Evolutionary conservation across 768 basidiomycete genomes (phyloP).

Genomic region (Mycena haematopus): DNA sequence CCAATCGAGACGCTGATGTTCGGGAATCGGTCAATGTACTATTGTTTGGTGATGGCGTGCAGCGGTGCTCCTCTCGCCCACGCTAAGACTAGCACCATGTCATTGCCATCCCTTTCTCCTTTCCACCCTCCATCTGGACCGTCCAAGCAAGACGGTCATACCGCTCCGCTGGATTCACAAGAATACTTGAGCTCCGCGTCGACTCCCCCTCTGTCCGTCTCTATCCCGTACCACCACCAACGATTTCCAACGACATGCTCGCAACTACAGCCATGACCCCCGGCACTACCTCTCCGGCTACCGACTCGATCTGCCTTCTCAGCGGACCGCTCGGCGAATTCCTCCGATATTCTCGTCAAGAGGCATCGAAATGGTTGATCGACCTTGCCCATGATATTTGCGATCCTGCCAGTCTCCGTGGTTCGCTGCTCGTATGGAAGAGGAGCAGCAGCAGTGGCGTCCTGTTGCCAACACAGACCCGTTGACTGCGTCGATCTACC

Average conservation of each 20-base stretch:
- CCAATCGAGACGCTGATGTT: too few relatives aligned
- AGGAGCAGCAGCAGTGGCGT: not conserved
- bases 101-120: too few relatives aligned
- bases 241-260: slow-evolving; percentile 8
- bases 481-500: slow-evolving; percentile 1
- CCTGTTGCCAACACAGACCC: slow-evolving; percentile 6
- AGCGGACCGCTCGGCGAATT: slow-evolving; percentile 4
- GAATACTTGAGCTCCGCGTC: slow-evolving; percentile 5
- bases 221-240: slow-evolving; percentile 9
- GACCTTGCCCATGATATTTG: slow-evolving; percentile 7
- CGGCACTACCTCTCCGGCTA: not conserved
- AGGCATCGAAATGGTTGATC: slow-evolving; percentile 6
- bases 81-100: too few relatives aligned
- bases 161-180: slow-evolving; percentile 2
- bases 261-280: slow-evolving; percentile 12
- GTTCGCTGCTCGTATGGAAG: slow-evolving; percentile 2
- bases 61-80: too few relatives aligned
- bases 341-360: not conserved
- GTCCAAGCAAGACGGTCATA: slow-evolving; percentile 10
- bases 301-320: slow-evolving; percentile 4
- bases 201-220: slow-evolving; percentile 5
- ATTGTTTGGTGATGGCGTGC: too few relatives aligned
- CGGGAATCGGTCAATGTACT: too few relatives aligned
- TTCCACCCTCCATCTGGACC: slow-evolving; percentile 7
- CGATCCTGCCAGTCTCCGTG: not conserved